Conservation (phyloP, 2,329 filamentous ascomycete species). For the Albophoma yamanashiensis region DNA sequence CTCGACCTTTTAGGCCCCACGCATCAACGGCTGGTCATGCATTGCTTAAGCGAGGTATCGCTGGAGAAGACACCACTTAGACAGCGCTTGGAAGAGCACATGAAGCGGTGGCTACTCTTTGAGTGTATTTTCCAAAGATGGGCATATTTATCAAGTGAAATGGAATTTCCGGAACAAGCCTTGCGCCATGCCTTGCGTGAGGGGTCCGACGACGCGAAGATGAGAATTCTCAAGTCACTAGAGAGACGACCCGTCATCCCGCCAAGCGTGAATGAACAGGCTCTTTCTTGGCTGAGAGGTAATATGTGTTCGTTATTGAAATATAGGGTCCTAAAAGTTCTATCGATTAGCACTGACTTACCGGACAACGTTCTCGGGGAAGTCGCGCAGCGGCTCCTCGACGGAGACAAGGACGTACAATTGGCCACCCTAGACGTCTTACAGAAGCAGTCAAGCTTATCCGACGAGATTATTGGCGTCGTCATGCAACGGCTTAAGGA, state of each 20-base stretch:
- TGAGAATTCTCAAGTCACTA: neutral
- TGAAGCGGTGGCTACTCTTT: neutral
- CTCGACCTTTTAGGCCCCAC: neutral
- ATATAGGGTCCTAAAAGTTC: too few species aligned
- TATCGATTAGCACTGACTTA: neutral
- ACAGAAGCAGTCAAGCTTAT: neutral
- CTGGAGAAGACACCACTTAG: neutral
- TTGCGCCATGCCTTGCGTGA: neutral
- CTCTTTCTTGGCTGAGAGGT: neutral
- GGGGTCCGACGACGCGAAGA: neutral
- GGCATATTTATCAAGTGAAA: neutral
- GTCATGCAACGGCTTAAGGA: neutral
- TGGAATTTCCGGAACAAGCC: neutral
- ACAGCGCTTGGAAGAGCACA: neutral
- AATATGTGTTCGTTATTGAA: too few species aligned
- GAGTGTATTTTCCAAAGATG: neutral
- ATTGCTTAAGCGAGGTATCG: constrained; percentile 1
- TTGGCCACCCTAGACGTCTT: neutral
- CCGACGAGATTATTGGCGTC: neutral
- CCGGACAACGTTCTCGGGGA: neutral
- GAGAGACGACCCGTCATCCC: neutral
- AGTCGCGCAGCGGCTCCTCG: neutral
- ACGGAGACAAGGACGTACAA: neutral
- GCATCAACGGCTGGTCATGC: constrained; percentile 2
- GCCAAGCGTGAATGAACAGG: neutral